Evolutionary conservation across 306 rosid species (phyloP), one percentile per base, ranked within the genome.

Genomic region (Castanea mollissima): DNA sequence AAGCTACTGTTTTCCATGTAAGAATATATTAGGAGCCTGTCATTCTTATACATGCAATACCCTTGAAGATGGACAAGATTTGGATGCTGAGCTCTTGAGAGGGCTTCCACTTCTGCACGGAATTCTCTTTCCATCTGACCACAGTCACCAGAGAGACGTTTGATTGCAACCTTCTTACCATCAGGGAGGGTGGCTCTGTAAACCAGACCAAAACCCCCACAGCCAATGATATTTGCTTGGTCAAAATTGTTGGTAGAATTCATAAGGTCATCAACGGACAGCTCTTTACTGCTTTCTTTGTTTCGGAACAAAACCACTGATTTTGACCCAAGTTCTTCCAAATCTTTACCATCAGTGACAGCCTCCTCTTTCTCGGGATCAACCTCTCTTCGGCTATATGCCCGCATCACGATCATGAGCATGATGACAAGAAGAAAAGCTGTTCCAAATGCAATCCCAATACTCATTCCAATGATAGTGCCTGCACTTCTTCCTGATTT

Each of bases 81-180:
- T 82, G 85, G 86, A 85, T 92, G 97, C 77, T 87, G 97, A 65
- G 97, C 97, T 86, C 92, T 82, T 9, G 97, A 92, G 74, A 92
- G 94, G 76, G 94, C 90, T 81, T 92, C 94, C 3, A 92, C 93
- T 85, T 92, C 94, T 62, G 97, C 97, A 75, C 89, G 93, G 44
- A 92, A 92, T 76, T 92, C 97, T 0, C 93, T 89, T 23, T 92
- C 97, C 93, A 92, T 89, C 80, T 90, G 94, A 75, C 97, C 94
- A 44, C 93, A 92, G 69, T 92, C 97, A 23, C 97, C 94, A 0
- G 94, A 90, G 68, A 92, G 94, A 83, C 93, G 89, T 82, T 92
- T 92, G 79, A 92, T 44, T 11, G 97, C 97, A 32, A 86, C 94
- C 80, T 89, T 90, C 25, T 80, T 76, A 62, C 97, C 93, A 71